Conservation (phyloP, 2,329 filamentous ascomycete species). For the Emmonsiellopsis sp. region DNA sequence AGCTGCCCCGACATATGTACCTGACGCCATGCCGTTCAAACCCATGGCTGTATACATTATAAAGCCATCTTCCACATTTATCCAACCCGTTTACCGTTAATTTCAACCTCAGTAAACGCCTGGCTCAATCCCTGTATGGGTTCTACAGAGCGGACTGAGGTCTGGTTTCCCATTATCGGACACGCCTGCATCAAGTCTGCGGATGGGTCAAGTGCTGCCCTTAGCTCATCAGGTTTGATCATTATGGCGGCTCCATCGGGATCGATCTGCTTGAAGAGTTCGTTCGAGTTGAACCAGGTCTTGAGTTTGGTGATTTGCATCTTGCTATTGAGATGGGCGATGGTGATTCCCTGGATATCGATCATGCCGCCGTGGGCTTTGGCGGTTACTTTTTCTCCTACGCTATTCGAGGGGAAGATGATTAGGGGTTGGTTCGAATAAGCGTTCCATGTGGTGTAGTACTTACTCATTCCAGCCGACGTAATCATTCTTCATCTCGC, state of each 20-base stretch:
- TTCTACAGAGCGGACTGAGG: no score
- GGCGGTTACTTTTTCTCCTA: slow-evolving; percentile 53
- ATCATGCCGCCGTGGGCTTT: slow-evolving; percentile 54
- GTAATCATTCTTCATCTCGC: slow-evolving; percentile 58
- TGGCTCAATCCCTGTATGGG: no score
- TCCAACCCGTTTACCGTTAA: no score
- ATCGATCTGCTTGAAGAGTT: slow-evolving; percentile 57
- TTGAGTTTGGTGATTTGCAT: slow-evolving; percentile 51
- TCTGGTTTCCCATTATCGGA: not conserved
- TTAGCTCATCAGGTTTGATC: not conserved
- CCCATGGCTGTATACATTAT: no score
- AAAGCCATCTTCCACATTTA: no score
- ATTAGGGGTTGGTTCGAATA: slow-evolving; percentile 5
- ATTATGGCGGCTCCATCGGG: not conserved
- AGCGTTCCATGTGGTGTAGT: no score
- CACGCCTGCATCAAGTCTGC: not conserved
- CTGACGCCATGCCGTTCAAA: no score
- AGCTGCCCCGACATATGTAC: no score
- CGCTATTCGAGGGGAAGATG: slow-evolving; percentile 35
- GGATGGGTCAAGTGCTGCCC: not conserved
- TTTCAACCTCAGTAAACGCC: no score
- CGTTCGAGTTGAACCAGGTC: slow-evolving; percentile 57
- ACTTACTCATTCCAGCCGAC: slow-evolving; percentile 54
- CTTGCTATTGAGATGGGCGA: slow-evolving; percentile 53
- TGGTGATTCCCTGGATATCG: slow-evolving; percentile 55